phyloP scores from a whole-genome alignment of 306 rosid species.

The Sesbania bispinosa region DNA sequence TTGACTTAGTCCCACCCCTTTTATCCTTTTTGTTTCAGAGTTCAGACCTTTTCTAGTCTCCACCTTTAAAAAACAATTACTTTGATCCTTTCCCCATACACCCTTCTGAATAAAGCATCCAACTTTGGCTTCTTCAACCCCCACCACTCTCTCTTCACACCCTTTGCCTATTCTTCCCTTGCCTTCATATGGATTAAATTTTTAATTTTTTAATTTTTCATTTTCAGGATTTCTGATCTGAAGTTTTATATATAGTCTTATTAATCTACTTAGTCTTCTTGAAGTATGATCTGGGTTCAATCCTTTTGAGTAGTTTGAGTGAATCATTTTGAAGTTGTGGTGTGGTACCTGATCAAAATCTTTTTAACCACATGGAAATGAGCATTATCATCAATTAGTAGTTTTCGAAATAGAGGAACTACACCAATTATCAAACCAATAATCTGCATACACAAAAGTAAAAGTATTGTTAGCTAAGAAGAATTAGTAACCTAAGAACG shows the following conservation, averaged over 20 bases:
- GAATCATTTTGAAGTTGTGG: conserved; percentile 4
- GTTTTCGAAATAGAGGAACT: conserved; percentile 27
- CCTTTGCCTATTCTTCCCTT: not conserved
- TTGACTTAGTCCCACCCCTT: conserved; percentile 55
- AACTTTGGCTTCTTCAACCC: conserved; percentile 4
- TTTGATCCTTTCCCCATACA: conserved; percentile 3
- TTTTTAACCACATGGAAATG: conserved; percentile 19
- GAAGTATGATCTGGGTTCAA: conserved; percentile 16
- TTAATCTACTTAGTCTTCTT: not conserved
- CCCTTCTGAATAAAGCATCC: conserved; percentile 17
- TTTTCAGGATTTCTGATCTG: conserved; percentile 22
- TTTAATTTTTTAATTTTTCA: not conserved
- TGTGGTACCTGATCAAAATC: not conserved
- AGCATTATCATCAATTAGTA: conserved; percentile 29
- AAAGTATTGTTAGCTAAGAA: not conserved
- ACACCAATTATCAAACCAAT: conserved; percentile 31
- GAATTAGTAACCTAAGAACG: too few species aligned
- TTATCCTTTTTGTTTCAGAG: too few species aligned
- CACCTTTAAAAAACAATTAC: not conserved
- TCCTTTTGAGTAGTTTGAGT: conserved; percentile 1
- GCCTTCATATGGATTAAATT: not conserved
- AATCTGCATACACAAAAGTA: conserved; percentile 15
- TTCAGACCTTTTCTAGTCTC: too few species aligned
- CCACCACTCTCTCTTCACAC: too few species aligned
- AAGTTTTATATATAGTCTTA: not conserved